Evolutionary conservation across 2,329 filamentous ascomycete genomes (phyloP).

Genomic region (Aspergillus fructus): DNA sequence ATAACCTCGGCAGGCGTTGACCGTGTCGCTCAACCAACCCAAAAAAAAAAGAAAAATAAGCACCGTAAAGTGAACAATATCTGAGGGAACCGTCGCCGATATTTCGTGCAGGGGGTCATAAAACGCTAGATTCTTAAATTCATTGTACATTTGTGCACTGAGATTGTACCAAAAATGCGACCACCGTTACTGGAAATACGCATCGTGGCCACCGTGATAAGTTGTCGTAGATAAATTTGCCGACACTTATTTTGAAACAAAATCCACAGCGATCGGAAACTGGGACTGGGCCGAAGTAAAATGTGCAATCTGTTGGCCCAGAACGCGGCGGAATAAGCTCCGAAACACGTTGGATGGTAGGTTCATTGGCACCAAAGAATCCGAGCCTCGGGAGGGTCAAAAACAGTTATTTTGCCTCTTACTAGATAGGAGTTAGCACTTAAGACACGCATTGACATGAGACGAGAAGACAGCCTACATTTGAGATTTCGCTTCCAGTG

Average conservation of each 20-base stretch:
- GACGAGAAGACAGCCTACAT: slow-evolving; percentile 36
- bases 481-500: slow-evolving; percentile 34
- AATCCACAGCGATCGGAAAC: slow-evolving; percentile 38
- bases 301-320: slow-evolving; percentile 51
- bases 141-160: slow-evolving; percentile 72
- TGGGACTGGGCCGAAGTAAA: slow-evolving; percentile 39
- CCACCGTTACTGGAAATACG: slow-evolving; percentile 72
- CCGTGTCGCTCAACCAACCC: slow-evolving; percentile 48
- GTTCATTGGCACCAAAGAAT: neutral
- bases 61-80: slow-evolving; percentile 64
- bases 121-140: slow-evolving; percentile 67
- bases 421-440: slow-evolving; percentile 8
- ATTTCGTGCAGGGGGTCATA: slow-evolving; percentile 58
- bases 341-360: neutral
- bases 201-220: slow-evolving; percentile 38
- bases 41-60: slow-evolving; percentile 33
- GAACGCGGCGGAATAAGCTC: slow-evolving; percentile 35
- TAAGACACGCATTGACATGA: slow-evolving; percentile 2
- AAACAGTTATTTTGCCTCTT: slow-evolving; percentile 10
- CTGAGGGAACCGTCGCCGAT: slow-evolving; percentile 59
- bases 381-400: neutral
- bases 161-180: slow-evolving; percentile 73
- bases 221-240: slow-evolving; percentile 47
- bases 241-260: slow-evolving; percentile 48
- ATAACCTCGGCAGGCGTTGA: slow-evolving; percentile 52